A percentile compares a stretch with the other conserved stretches of the same genome.
Conservation (phyloP, 2,329 filamentous ascomycete species). For the Alternaria arborescens region DNA sequence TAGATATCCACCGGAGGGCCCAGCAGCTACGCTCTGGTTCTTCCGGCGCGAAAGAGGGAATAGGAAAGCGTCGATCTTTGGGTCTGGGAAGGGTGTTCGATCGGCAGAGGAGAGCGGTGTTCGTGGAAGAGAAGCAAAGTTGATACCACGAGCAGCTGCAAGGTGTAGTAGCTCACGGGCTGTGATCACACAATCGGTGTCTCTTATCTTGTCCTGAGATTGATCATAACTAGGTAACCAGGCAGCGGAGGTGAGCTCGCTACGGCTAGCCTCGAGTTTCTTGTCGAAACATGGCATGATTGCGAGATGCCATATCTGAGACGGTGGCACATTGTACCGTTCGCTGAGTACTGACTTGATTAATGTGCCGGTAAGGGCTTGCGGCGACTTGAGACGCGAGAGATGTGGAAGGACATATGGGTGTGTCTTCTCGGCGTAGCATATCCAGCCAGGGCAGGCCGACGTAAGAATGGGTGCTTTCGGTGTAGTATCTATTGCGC, state of each 20-base stretch:
- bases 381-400: slow-evolving; percentile 90
- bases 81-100: slow-evolving; percentile 74
- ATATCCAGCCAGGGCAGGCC: slow-evolving; percentile 97
- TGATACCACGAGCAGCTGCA: slow-evolving; percentile 78
- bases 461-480: slow-evolving; percentile 79
- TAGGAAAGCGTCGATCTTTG: slow-evolving; percentile 74
- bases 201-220: slow-evolving; percentile 64
- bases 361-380: slow-evolving; percentile 88
- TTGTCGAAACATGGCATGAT: slow-evolving; percentile 99
- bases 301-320: slow-evolving; percentile 90
- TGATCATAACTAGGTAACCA: slow-evolving; percentile 62
- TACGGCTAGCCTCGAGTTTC: slow-evolving; percentile 93
- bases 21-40: slow-evolving; percentile 65
- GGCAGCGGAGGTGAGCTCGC: slow-evolving; percentile 83
- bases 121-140: slow-evolving; percentile 76
- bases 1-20: slow-evolving; percentile 88
- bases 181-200: slow-evolving; percentile 98
- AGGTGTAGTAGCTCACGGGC: slow-evolving; percentile 93
- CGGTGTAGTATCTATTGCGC: slow-evolving; percentile 55
- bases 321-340: slow-evolving; percentile 74
- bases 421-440: slow-evolving; percentile 98
- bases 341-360: slow-evolving; percentile 85
- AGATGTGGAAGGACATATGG: slow-evolving; percentile 91
- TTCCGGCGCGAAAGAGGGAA: slow-evolving; percentile 62
- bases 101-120: slow-evolving; percentile 59